Percentiles rank a stretch among this genome's conserved stretches.
These are phyloP conservation scores for Plenodomus lindquistii DNA, from an alignment of 2,329 filamentous ascomycete species.

Conservation along the genomic window DNA sequence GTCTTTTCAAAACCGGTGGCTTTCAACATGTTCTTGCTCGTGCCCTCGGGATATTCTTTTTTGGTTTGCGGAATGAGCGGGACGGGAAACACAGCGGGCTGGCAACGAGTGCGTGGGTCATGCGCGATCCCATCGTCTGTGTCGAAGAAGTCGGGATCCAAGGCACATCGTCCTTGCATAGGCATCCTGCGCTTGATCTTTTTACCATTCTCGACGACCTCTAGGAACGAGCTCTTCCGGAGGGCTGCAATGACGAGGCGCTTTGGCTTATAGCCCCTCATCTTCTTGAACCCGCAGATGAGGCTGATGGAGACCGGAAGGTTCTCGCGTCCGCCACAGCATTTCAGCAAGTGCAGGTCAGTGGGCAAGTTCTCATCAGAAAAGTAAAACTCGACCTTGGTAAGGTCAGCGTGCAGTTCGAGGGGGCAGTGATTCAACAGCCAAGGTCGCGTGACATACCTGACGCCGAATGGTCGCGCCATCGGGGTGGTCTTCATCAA, in stretches of 20 bases:
- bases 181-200: constrained; percentile 49
- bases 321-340: constrained; percentile 47
- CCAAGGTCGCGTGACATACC: constrained; percentile 12
- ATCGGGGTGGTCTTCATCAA: constrained; percentile 28
- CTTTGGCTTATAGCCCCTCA: constrained; percentile 50
- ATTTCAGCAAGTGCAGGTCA: constrained; percentile 49
- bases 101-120: constrained; percentile 25
- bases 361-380: constrained; percentile 52
- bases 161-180: constrained; percentile 35
- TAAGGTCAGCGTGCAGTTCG: constrained; percentile 1
- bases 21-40: constrained; percentile 49
- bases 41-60: constrained; percentile 34
- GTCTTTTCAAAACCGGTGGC: constrained; percentile 64
- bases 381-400: constrained; percentile 56
- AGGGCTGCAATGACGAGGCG: constrained; percentile 47
- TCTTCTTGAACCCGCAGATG: constrained; percentile 51
- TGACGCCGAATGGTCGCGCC: constrained; percentile 34
- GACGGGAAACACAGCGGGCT: constrained; percentile 27
- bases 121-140: constrained; percentile 34
- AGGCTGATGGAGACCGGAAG: constrained; percentile 48
- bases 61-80: constrained; percentile 33
- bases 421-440: neutral
- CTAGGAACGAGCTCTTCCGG: constrained; percentile 47
- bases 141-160: constrained; percentile 33
- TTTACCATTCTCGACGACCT: constrained; percentile 48